Conservation (phyloP, 148 eudicot species). For the Fallopia convolvulus region DNA sequence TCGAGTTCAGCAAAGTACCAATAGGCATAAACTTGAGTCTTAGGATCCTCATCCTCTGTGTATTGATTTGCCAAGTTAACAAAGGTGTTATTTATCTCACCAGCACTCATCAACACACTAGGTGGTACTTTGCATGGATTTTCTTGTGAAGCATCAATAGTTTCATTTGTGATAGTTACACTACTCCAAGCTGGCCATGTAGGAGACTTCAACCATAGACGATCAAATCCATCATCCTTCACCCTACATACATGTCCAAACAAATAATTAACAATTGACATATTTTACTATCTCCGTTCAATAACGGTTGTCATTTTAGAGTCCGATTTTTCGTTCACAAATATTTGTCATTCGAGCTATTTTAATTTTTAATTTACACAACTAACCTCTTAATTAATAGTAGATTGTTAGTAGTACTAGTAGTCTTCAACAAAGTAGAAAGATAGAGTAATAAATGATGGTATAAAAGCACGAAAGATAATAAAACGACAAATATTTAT, state of each 20-base stretch:
- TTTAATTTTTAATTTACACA: too few relatives aligned
- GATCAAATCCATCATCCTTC: neutral
- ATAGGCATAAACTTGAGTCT: neutral
- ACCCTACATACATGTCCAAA: neutral
- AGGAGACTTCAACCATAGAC: neutral
- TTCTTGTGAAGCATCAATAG: neutral
- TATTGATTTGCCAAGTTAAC: neutral
- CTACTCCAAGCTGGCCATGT: neutral
- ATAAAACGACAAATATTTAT: too few relatives aligned
- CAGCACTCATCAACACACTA: neutral
- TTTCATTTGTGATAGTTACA: neutral
- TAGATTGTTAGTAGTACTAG: too few relatives aligned
- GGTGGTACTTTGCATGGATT: neutral
- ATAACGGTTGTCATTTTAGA: too few relatives aligned
- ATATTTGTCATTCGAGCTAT: too few relatives aligned
- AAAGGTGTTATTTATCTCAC: neutral
- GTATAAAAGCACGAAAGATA: too few relatives aligned
- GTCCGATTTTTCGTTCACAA: too few relatives aligned
- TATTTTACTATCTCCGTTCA: too few relatives aligned
- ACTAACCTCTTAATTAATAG: too few relatives aligned
- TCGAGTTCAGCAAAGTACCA: slow-evolving; percentile 2
- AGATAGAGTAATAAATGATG: too few relatives aligned
- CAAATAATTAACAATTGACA: too few relatives aligned
- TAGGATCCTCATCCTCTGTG: neutral
- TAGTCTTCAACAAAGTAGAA: too few relatives aligned